phyloP scores from a whole-genome alignment of 2,329 filamentous ascomycete genomes.

The Paraphaeosphaeria sporulosa region DNA sequence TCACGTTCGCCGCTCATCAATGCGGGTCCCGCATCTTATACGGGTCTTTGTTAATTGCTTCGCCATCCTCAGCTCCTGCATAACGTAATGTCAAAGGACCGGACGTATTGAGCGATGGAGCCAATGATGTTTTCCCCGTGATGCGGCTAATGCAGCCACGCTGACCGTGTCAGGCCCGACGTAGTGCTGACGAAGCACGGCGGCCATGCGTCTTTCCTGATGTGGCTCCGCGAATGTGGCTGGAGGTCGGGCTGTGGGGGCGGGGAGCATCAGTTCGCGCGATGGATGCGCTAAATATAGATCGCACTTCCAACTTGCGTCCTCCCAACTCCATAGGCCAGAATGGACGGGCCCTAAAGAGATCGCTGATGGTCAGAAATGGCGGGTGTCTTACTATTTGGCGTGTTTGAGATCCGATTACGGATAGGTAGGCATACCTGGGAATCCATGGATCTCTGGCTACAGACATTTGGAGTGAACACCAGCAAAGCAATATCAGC shows the following conservation, averaged over 20 bases:
- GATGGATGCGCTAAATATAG: constrained; percentile 8
- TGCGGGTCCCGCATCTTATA: constrained; percentile 1
- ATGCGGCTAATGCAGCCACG: constrained; percentile 10
- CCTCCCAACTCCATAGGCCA: neutral
- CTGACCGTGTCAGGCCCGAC: neutral
- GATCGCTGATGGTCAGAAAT: neutral
- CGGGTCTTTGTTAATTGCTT: neutral
- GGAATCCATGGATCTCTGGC: too few species aligned
- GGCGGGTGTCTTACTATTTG: neutral
- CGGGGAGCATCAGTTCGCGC: neutral
- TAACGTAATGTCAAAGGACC: neutral
- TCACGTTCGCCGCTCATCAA: constrained; percentile 1
- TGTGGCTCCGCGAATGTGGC: constrained; percentile 7
- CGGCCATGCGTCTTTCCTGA: constrained; percentile 3
- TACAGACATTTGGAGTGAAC: too few species aligned
- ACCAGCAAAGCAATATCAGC: too few species aligned
- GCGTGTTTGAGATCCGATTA: neutral
- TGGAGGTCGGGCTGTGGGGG: constrained; percentile 4
- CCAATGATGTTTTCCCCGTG: constrained; percentile 3
- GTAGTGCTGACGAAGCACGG: neutral
- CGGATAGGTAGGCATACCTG: too few species aligned
- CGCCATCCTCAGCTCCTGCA: constrained; percentile 7
- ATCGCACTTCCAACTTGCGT: neutral
- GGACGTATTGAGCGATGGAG: neutral
- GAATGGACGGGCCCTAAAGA: neutral